Percentiles rank a stretch among this genome's conserved stretches.
phyloP scores from a whole-genome alignment of 257 asterid species.

The Scutellaria galericulata region DNA sequence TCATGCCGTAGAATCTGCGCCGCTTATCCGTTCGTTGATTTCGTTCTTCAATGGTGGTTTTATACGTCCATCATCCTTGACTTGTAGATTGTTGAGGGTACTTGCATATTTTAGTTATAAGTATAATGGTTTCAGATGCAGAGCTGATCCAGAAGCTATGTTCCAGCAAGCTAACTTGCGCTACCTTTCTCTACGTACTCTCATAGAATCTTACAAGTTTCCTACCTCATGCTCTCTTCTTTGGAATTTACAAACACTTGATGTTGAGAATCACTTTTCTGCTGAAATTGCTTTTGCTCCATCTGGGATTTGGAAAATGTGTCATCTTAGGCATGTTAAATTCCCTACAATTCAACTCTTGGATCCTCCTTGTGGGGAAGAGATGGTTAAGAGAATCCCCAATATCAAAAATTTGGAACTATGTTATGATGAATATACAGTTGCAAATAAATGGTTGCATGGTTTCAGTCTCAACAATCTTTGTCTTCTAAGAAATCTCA shows the following conservation, averaged over 20 bases:
- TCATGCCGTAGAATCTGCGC: not conserved
- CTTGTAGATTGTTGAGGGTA: no score
- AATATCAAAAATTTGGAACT: no score
- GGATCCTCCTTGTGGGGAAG: not conserved
- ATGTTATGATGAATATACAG: no score
- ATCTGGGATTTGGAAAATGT: constrained; percentile 10
- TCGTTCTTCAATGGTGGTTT: not conserved
- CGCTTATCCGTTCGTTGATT: not conserved
- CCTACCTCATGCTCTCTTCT: not conserved
- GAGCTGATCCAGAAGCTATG: no score
- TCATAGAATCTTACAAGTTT: not conserved
- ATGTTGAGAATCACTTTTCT: not conserved
- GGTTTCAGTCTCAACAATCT: no score
- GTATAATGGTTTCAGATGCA: no score
- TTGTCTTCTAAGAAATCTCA: no score
- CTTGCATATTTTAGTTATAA: no score
- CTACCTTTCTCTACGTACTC: not conserved
- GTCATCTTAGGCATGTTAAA: not conserved
- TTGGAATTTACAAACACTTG: not conserved
- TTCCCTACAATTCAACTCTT: not conserved
- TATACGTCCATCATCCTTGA: no score
- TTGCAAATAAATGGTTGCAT: no score
- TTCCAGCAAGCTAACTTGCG: no score
- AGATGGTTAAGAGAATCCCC: no score
- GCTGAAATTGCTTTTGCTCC: not conserved